phyloP scores from a whole-genome alignment of 2,329 filamentous ascomycete species.

The Fusarium algeriense region DNA sequence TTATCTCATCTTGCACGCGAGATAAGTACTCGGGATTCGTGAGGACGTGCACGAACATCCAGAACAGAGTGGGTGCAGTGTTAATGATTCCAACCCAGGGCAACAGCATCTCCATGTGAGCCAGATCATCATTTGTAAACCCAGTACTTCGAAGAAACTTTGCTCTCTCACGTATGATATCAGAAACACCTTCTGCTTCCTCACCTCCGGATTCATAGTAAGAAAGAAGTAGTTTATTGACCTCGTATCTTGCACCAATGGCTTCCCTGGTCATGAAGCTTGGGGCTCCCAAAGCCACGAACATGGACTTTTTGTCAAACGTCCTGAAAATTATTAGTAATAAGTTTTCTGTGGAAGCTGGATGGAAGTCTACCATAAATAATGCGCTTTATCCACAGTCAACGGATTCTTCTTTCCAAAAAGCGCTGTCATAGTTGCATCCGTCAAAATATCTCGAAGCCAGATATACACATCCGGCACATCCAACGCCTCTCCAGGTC shows the following conservation, averaged over 20 bases:
- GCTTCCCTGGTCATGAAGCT: constrained; percentile 1
- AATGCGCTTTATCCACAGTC: constrained; percentile 45
- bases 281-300: constrained; percentile 12
- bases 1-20: constrained; percentile 50
- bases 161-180: constrained; percentile 47
- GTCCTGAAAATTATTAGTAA: background rate
- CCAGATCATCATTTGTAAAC: constrained; percentile 45
- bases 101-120: constrained; percentile 50
- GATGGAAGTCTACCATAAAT: constrained; percentile 51
- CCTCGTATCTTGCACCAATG: constrained; percentile 42
- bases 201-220: constrained; percentile 50
- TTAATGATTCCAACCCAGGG: constrained; percentile 51
- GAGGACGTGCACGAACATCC: constrained; percentile 52
- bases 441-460: constrained; percentile 54
- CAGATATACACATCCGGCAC: constrained; percentile 54
- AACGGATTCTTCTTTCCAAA: constrained; percentile 59
- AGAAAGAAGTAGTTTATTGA: constrained; percentile 44
- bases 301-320: constrained; percentile 8
- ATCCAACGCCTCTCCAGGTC: background rate
- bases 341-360: no score
- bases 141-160: constrained; percentile 47
- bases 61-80: constrained; percentile 54
- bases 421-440: constrained; percentile 54
- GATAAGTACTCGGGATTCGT: constrained; percentile 43
- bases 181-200: constrained; percentile 43